Percentiles rank a stretch among this genome's conserved stretches.
Evolutionary conservation across 352 stramenopile genomes (phyloP).

Genomic region (Pythium pectinolyticum): DNA sequence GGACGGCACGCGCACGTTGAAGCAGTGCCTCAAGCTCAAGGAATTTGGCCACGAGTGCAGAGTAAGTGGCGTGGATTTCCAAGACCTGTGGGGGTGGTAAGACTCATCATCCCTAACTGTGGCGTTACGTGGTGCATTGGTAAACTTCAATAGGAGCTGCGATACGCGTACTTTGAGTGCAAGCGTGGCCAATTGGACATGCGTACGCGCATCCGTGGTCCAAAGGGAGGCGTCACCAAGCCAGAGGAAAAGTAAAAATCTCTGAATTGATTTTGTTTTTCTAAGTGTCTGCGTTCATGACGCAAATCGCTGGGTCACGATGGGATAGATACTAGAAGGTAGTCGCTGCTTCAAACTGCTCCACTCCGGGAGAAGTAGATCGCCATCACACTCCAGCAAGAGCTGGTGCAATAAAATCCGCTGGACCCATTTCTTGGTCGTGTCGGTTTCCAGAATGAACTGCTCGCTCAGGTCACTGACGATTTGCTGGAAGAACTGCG

Average conservation of each 20-base stretch:
- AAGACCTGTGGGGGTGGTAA: not conserved
- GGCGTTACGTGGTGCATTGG: not conserved
- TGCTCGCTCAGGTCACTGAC: slow-evolving; percentile 31
- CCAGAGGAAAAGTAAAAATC: slow-evolving; percentile 25
- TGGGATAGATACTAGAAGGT: not conserved
- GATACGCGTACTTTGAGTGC: slow-evolving; percentile 84
- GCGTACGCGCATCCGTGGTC: slow-evolving; percentile 76
- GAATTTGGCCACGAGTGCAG: slow-evolving; percentile 72
- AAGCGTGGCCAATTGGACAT: slow-evolving; percentile 84
- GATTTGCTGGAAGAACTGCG: slow-evolving; percentile 25
- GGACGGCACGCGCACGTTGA: slow-evolving; percentile 69
- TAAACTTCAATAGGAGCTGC: slow-evolving; percentile 49
- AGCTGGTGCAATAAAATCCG: slow-evolving; percentile 43
- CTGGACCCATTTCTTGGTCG: slow-evolving; percentile 31
- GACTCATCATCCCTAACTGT: not conserved
- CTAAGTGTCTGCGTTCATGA: not conserved
- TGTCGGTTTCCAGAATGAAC: slow-evolving; percentile 27
- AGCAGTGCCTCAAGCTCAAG: slow-evolving; percentile 72
- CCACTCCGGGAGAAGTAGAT: slow-evolving; percentile 16
- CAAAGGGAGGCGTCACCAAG: slow-evolving; percentile 71
- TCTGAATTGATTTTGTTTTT: slow-evolving; percentile 3
- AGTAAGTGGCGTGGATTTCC: slow-evolving; percentile 28
- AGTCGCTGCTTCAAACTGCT: slow-evolving; percentile 11
- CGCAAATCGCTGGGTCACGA: not conserved
- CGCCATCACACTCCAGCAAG: slow-evolving; percentile 44